Conservation (phyloP, 495 filamentous ascomycete genomes). For the Aspergillus diversus region DNA sequence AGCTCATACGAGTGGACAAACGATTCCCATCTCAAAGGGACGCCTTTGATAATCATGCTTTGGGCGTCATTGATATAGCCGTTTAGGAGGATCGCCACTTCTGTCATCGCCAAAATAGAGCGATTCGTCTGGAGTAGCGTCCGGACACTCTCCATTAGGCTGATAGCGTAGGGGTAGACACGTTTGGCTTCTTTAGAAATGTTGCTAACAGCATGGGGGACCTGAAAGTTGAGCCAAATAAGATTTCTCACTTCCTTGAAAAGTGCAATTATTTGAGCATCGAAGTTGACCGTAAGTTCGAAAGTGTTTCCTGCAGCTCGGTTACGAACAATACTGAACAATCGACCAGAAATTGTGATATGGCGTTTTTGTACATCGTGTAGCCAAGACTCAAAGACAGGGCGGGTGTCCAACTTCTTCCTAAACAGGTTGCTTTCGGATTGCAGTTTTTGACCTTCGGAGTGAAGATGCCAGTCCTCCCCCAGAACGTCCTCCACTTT, state of each 20-base stretch:
- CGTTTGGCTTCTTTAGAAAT: slow-evolving; percentile 96
- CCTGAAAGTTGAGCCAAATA: slow-evolving; percentile 86
- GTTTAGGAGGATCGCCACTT: slow-evolving; percentile 82
- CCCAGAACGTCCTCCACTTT: slow-evolving; percentile 96
- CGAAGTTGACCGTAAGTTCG: slow-evolving; percentile 93
- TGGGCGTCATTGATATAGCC: slow-evolving; percentile 91
- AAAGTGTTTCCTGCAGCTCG: slow-evolving; percentile 82
- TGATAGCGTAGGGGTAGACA: slow-evolving; percentile 96
- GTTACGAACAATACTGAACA: slow-evolving; percentile 88
- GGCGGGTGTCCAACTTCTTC: slow-evolving; percentile 91
- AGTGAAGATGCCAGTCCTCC: slow-evolving; percentile 88
- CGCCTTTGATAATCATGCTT: slow-evolving; percentile 76
- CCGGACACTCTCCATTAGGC: slow-evolving; percentile 94
- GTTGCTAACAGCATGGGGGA: slow-evolving; percentile 91
- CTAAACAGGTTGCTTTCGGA: slow-evolving; percentile 87
- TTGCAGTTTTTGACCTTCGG: slow-evolving; percentile 92
- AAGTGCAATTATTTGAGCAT: slow-evolving; percentile 91
- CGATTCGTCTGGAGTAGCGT: slow-evolving; percentile 86
- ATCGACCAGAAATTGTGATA: slow-evolving; percentile 84
- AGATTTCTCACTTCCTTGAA: slow-evolving; percentile 99
- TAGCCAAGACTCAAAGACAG: slow-evolving; percentile 93
- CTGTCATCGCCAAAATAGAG: slow-evolving; percentile 77
- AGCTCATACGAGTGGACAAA: slow-evolving; percentile 96
- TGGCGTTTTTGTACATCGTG: slow-evolving; percentile 84
- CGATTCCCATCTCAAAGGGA: slow-evolving; percentile 92